Percentiles rank a stretch among this genome's conserved stretches.
phyloP scores from a whole-genome alignment of 1,284 basidiomycete genomes.

The Microbotryum silenes-acaulis region DNA sequence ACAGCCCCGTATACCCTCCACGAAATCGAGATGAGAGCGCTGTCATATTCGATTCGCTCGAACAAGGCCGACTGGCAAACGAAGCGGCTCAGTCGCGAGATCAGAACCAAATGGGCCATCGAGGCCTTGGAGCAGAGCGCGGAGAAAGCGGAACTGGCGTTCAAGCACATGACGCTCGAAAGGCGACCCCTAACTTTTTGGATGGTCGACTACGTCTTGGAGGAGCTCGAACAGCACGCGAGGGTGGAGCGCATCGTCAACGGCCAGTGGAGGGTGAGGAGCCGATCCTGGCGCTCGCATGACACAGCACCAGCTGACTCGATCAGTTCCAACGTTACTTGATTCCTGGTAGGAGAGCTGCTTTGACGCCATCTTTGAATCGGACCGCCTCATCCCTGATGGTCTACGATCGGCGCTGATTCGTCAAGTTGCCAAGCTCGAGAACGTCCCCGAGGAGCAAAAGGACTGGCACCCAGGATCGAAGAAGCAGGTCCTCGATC shows the following conservation, averaged over 20 bases:
- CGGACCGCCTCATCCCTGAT: constrained; percentile 11
- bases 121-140: constrained; percentile 9
- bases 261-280: constrained; percentile 5
- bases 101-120: constrained; percentile 18
- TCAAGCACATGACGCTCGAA: constrained; percentile 2
- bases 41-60: constrained; percentile 9
- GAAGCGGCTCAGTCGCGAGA: constrained; percentile 9
- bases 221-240: constrained; percentile 17
- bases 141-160: neutral
- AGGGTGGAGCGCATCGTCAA: neutral
- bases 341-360: constrained; percentile 4
- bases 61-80: constrained; percentile 18
- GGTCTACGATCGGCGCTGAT: constrained; percentile 3
- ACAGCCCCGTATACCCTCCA: neutral
- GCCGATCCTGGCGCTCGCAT: too few species aligned
- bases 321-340: neutral
- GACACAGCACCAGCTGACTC: neutral
- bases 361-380: constrained; percentile 13
- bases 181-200: too few species aligned
- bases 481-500: constrained; percentile 43
- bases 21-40: constrained; percentile 7
- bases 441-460: constrained; percentile 42
- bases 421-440: constrained; percentile 37
- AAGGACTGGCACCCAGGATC: constrained; percentile 50
- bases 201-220: constrained; percentile 23